Evolutionary conservation across 1,284 basidiomycete genomes (phyloP).

Genomic region (Microbotryum saponariae): DNA sequence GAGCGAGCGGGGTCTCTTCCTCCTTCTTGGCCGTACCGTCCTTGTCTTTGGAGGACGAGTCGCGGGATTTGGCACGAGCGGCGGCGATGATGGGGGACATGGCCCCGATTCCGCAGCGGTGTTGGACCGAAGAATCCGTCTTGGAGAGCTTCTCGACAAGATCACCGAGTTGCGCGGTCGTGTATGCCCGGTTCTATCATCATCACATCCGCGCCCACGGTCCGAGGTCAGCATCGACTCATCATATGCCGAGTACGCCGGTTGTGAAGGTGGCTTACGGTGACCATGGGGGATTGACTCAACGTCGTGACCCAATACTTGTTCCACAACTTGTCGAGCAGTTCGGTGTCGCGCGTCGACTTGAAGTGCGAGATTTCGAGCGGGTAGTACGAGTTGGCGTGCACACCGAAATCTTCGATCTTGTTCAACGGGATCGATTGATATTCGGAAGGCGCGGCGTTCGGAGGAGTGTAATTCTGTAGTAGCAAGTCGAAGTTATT

Average conservation of each 20-base stretch:
- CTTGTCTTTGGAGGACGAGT: not conserved
- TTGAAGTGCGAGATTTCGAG: constrained; percentile 95
- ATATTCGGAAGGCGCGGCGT: constrained; percentile 62
- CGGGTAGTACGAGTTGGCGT: constrained; percentile 93
- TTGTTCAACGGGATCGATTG: constrained; percentile 90
- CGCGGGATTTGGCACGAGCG: constrained; percentile 16
- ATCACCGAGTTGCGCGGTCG: constrained; percentile 78
- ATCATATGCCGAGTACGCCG: not conserved
- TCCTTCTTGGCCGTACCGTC: constrained; percentile 1
- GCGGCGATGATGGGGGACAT: constrained; percentile 28
- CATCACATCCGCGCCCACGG: not conserved
- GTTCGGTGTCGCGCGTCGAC: constrained; percentile 70
- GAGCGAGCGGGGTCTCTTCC: constrained; percentile 22
- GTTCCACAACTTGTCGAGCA: constrained; percentile 90
- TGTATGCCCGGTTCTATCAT: constrained; percentile 76
- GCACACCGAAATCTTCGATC: constrained; percentile 96
- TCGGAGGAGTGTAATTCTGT: constrained; percentile 71
- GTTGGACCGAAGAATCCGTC: constrained; percentile 33
- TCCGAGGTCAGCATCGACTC: not conserved
- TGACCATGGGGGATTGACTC: constrained; percentile 79
- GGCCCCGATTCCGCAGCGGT: constrained; percentile 25
- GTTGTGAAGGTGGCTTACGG: constrained; percentile 50
- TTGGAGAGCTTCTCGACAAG: constrained; percentile 69
- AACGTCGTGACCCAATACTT: constrained; percentile 99
- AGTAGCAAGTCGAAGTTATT: not conserved